Base-by-base conservation (phyloP, 2,329 filamentous ascomycete genomes). In the Fusarium algeriense region DNA sequence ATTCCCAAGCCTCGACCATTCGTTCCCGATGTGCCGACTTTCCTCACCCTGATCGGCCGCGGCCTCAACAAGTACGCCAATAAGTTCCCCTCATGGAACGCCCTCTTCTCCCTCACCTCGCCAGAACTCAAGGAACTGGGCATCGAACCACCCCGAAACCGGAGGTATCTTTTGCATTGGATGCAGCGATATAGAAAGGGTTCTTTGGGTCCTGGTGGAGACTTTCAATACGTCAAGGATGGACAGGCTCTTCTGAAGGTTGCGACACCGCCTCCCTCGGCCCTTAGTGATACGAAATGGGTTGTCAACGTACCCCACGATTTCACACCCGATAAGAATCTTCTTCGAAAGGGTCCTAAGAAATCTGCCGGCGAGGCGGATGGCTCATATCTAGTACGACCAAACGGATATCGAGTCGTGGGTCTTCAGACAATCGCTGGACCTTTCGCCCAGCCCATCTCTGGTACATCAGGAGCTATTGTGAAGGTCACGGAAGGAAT, bases 71-170 rank as follows among this genome's bases (percentile, higher is more conserved):
- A 92, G 78, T 93, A 98, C 84, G 89, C 92, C 52, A 86, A 89
- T 82, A 98, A 98, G 82, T 93, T 99, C 76, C 90, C 93, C 5
- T 91, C 92, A 14, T 98, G 96, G 96, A 92, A 96, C 57, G 89
- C 93, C 9, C 89, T 99, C 48, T 98, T 98, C 87, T 91, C 91
- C 48, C 86, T 96, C 71, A 91, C 89, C 26, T 94, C 93, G 20
- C 81, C 86, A 46, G 91, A 98, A 82, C 86, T 99, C 73, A 90
- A 91, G 73, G 91, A 95, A 75, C 86, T 96, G 20, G 95, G 96
- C 60, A 87, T 98, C 69, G 95, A 98, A 80, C 94, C 94, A 17
- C 88, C 95, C 20, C 91, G 95, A 46, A 89, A 90, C 73, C 89
- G 96, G 69, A 87, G 91, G 62, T 99, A 98, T 79, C 88, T 99